These are phyloP conservation scores for Chondrus crispus DNA, from an alignment of 23 red algal genomes.

Conservation along the genomic window DNA sequence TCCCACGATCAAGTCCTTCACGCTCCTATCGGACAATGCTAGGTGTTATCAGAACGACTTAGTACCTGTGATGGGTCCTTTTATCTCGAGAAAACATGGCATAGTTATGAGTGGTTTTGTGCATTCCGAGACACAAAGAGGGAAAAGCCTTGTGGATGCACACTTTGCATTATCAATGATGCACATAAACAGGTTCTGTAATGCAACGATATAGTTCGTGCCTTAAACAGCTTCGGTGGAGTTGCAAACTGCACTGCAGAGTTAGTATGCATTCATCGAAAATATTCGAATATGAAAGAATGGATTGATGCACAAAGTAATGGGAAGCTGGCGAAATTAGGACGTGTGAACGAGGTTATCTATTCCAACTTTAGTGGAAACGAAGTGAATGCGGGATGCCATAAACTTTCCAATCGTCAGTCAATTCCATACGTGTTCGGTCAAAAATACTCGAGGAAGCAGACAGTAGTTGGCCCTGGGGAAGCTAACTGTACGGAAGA, in stretches of 20 bases:
- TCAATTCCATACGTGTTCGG: not conserved
- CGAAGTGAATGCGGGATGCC: not conserved
- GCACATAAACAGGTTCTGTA: not conserved
- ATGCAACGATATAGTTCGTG: not conserved
- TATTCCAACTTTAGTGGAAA: not conserved
- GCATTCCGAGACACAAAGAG: not conserved
- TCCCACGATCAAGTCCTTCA: not conserved
- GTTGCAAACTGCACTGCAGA: not conserved
- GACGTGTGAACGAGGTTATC: not conserved
- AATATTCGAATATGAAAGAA: not conserved
- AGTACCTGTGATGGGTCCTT: not conserved
- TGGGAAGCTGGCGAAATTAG: not conserved
- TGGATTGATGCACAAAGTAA: not conserved
- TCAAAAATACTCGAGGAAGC: not conserved
- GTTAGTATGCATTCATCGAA: not conserved
- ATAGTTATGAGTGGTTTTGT: not conserved
- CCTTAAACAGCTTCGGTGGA: not conserved
- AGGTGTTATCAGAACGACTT: constrained; percentile 17
- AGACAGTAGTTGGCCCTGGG: not conserved
- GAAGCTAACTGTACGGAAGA: not conserved
- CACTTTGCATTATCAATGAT: not conserved
- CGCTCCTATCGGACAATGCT: not conserved
- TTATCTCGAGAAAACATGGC: not conserved
- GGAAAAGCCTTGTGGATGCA: not conserved
- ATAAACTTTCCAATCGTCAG: not conserved